Evolutionary conservation across 129 eudicot genomes (phyloP).

Genomic region (Flaveria robusta): DNA sequence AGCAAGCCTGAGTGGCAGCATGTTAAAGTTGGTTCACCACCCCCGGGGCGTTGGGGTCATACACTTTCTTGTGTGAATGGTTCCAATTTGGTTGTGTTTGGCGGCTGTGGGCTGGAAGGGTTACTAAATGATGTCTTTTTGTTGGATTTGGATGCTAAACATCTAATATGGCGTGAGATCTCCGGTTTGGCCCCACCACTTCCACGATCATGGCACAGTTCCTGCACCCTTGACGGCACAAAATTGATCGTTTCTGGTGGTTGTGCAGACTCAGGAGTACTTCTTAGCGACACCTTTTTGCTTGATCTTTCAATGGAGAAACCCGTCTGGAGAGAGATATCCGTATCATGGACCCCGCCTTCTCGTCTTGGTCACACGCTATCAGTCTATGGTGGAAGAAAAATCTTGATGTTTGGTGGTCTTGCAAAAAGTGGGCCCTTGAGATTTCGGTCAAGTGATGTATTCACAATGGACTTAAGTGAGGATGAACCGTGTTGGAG

Average conservation of each 20-base stretch:
- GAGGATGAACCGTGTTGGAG: constrained; percentile 57
- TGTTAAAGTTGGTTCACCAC: constrained; percentile 78
- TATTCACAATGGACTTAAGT: constrained; percentile 47
- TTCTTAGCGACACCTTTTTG: constrained; percentile 64
- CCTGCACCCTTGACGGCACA: constrained; percentile 89
- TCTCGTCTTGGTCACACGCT: constrained; percentile 72
- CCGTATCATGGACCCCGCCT: constrained; percentile 76
- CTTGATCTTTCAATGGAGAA: constrained; percentile 70
- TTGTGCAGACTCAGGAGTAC: constrained; percentile 75
- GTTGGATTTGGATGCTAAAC: constrained; percentile 83
- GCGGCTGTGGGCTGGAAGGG: constrained; percentile 89
- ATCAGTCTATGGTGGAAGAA: constrained; percentile 72
- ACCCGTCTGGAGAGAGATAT: constrained; percentile 71
- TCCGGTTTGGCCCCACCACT: constrained; percentile 84
- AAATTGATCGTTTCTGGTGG: constrained; percentile 91
- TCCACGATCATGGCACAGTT: constrained; percentile 96
- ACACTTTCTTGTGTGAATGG: constrained; percentile 83
- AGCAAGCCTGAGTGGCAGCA: constrained; percentile 82
- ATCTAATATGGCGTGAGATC: constrained; percentile 88
- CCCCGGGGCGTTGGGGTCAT: constrained; percentile 98
- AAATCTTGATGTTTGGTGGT: constrained; percentile 79
- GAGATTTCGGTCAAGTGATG: constrained; percentile 51
- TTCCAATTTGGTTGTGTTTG: constrained; percentile 77
- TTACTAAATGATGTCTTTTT: constrained; percentile 81
- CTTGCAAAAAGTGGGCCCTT: constrained; percentile 80